These are phyloP conservation scores for Diaporthe sp. DNA, from an alignment of 2,329 filamentous ascomycete genomes.

Conservation along the genomic window DNA sequence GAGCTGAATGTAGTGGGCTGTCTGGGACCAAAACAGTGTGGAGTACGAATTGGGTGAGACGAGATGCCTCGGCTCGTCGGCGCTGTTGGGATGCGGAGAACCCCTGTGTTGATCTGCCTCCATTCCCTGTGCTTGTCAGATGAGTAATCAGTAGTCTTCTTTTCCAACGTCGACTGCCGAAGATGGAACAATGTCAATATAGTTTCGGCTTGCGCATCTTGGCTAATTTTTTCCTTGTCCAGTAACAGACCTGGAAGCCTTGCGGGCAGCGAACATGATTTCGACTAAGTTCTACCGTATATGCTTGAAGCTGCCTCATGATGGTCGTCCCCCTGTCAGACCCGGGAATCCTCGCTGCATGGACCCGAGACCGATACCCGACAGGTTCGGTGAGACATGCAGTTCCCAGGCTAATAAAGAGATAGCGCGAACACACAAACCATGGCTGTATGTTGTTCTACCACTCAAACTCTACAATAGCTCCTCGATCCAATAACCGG, in stretches of 20 bases:
- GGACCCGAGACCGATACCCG: too few relatives aligned
- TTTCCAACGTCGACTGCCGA: background rate
- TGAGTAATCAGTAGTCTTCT: background rate
- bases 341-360: background rate
- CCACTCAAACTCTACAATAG: too few relatives aligned
- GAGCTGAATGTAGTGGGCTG: background rate
- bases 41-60: background rate
- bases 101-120: slow-evolving; percentile 1
- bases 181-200: background rate
- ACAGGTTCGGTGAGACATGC: too few relatives aligned
- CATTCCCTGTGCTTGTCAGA: background rate
- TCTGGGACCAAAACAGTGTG: background rate
- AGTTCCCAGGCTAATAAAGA: too few relatives aligned
- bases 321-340: background rate
- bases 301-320: background rate
- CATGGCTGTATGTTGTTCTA: too few relatives aligned
- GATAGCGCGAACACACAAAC: too few relatives aligned
- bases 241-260: background rate
- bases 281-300: background rate
- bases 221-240: background rate
- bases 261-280: accelerated
- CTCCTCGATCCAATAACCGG: background rate
- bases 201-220: background rate
- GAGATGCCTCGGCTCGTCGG: slow-evolving; percentile 26
- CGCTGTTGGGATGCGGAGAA: slow-evolving; percentile 18